Conservation (phyloP, 2,329 filamentous ascomycete genomes). For the Colletotrichum chlorophyti region DNA sequence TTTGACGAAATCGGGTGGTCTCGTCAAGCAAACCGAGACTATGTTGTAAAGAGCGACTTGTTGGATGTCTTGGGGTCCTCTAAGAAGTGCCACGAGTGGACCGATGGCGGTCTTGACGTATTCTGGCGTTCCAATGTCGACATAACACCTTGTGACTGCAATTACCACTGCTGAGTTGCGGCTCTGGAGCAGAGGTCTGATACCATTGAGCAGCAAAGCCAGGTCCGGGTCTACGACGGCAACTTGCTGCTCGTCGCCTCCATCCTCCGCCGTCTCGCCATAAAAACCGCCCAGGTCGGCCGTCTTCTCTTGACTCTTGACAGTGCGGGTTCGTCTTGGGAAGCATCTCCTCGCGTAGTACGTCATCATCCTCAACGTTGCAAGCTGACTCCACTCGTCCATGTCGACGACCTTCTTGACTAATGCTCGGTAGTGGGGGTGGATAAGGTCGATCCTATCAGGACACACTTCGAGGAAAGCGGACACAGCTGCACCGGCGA, state of each 20-base stretch:
- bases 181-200: slow-evolving; percentile 86
- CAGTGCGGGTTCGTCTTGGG: slow-evolving; percentile 69
- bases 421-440: slow-evolving; percentile 85
- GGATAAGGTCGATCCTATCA: slow-evolving; percentile 84
- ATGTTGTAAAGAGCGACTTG: slow-evolving; percentile 93
- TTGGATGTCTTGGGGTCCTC: slow-evolving; percentile 85
- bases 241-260: slow-evolving; percentile 57
- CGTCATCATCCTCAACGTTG: slow-evolving; percentile 81
- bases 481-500: slow-evolving; percentile 90
- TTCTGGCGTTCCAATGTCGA: slow-evolving; percentile 80
- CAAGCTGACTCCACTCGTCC: slow-evolving; percentile 97
- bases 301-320: slow-evolving; percentile 48
- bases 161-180: slow-evolving; percentile 93
- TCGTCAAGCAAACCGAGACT: slow-evolving; percentile 83
- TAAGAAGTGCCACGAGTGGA: slow-evolving; percentile 83
- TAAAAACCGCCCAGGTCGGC: slow-evolving; percentile 78
- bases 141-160: slow-evolving; percentile 83
- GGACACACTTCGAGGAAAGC: slow-evolving; percentile 92
- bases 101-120: slow-evolving; percentile 80
- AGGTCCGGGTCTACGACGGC: slow-evolving; percentile 81
- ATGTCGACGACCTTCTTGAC: slow-evolving; percentile 95
- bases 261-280: slow-evolving; percentile 63
- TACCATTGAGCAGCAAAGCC: slow-evolving; percentile 78
- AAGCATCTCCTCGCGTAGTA: slow-evolving; percentile 89
- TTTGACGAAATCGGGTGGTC: slow-evolving; percentile 82